A percentile compares a stretch with the other conserved stretches of the same genome.
These are phyloP conservation scores for Rhododendron vialii DNA, from an alignment of 148 eudicot genomes.

Conservation along the genomic window DNA sequence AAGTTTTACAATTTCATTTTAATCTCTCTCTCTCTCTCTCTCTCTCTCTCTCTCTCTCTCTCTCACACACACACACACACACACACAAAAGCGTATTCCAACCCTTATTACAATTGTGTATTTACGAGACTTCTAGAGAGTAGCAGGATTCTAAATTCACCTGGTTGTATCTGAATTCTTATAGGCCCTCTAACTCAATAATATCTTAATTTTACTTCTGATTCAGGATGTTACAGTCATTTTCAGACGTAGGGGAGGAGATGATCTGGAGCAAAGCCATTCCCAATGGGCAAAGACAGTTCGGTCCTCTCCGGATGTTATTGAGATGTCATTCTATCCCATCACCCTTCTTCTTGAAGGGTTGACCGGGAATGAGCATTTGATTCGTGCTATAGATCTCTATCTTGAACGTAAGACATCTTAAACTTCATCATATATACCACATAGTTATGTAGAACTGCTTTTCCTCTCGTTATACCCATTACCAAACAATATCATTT, in stretches of 20 bases:
- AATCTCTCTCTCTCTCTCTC: no score
- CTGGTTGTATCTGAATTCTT: neutral
- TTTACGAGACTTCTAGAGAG: neutral
- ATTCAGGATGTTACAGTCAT: constrained; percentile 93
- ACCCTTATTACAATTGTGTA: neutral
- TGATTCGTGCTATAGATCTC: constrained; percentile 67
- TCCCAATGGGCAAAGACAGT: constrained; percentile 75
- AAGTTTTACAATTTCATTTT: no score
- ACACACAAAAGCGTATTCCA: neutral
- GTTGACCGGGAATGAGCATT: constrained; percentile 56
- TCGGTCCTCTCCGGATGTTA: constrained; percentile 70
- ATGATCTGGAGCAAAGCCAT: constrained; percentile 90
- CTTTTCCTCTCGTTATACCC: neutral
- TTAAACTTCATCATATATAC: neutral
- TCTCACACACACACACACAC: no score
- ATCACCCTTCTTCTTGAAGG: constrained; percentile 71
- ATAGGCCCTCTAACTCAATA: neutral
- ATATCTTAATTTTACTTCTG: constrained; percentile 19
- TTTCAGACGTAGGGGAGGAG: constrained; percentile 97
- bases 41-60: neutral
- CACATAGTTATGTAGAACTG: neutral
- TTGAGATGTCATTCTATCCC: constrained; percentile 77
- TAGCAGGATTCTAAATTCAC: neutral
- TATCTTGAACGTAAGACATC: constrained; percentile 75
- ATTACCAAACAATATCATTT: neutral